These are phyloP conservation scores for Neoboletus subvelutipes DNA, from an alignment of 768 basidiomycete genomes.

Conservation along the genomic window DNA sequence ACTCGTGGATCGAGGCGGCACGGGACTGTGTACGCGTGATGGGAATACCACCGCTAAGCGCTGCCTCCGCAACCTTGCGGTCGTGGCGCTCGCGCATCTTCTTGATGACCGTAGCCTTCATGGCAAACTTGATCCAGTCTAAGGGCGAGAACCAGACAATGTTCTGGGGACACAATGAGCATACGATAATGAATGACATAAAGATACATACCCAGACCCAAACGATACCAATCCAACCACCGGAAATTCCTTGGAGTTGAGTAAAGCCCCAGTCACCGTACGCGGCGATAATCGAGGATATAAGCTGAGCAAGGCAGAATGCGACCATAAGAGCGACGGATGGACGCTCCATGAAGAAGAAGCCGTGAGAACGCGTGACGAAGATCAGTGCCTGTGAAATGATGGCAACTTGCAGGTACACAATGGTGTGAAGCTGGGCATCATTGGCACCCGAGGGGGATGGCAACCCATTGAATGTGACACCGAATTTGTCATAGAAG, in stretches of 20 bases:
- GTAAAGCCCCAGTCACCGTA: slow-evolving; percentile 97
- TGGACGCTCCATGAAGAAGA: slow-evolving; percentile 97
- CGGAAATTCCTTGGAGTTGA: slow-evolving; percentile 72
- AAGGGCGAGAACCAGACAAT: slow-evolving; percentile 95
- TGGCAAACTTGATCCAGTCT: slow-evolving; percentile 93
- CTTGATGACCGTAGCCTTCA: slow-evolving; percentile 93
- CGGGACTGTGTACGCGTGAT: slow-evolving; percentile 88
- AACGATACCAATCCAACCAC: slow-evolving; percentile 95
- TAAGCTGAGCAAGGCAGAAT: slow-evolving; percentile 90
- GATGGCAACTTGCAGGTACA: slow-evolving; percentile 97
- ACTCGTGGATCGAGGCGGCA: slow-evolving; percentile 86
- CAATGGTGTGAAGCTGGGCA: slow-evolving; percentile 78
- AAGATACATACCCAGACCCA: slow-evolving; percentile 84
- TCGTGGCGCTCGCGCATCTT: slow-evolving; percentile 66
- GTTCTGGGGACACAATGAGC: slow-evolving; percentile 52
- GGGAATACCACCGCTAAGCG: slow-evolving; percentile 50
- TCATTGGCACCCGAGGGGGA: slow-evolving; percentile 49
- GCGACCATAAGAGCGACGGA: slow-evolving; percentile 86
- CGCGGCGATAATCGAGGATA: slow-evolving; percentile 93
- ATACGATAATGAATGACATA: not conserved
- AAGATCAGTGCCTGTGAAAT: slow-evolving; percentile 99
- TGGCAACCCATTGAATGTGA: slow-evolving; percentile 42
- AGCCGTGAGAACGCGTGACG: slow-evolving; percentile 89
- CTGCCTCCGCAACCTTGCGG: slow-evolving; percentile 40
- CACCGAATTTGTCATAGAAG: slow-evolving; percentile 88